Conservation (phyloP, 1,284 basidiomycete genomes). For the Boletus semigastroideus region DNA sequence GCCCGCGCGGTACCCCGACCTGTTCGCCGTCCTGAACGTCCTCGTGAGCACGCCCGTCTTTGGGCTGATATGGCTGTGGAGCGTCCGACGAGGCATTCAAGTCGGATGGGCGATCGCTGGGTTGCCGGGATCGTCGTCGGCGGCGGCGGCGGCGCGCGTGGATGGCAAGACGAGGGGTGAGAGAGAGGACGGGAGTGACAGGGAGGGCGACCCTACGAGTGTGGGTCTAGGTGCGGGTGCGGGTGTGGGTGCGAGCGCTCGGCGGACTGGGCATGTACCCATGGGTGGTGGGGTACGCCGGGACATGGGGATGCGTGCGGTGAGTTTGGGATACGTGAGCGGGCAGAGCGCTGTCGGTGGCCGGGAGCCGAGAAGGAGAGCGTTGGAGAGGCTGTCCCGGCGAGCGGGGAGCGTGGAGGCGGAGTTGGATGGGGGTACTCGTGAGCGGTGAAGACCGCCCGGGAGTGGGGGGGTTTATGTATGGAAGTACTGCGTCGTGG, state of each 20-base stretch:
- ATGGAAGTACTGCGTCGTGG: constrained; percentile 4
- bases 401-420: constrained; percentile 23
- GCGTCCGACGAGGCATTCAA: constrained; percentile 68
- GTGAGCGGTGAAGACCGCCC: not conserved
- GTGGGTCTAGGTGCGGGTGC: too few species aligned
- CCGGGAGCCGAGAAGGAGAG: constrained; percentile 26
- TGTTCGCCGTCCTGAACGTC: constrained; percentile 85
- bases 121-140: constrained; percentile 25
- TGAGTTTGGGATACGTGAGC: constrained; percentile 28
- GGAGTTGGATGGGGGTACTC: constrained; percentile 4
- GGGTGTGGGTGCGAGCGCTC: not conserved
- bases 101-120: constrained; percentile 62
- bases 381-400: constrained; percentile 20
- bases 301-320: constrained; percentile 25
- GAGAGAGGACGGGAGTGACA: constrained; percentile 1
- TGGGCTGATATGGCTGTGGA: constrained; percentile 72
- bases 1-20: constrained; percentile 78
- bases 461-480: not conserved
- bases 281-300: constrained; percentile 1
- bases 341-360: constrained; percentile 8
- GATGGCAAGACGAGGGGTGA: not conserved
- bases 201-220: constrained; percentile 2
- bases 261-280: not conserved
- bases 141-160: not conserved
- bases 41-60: constrained; percentile 82